Base-by-base conservation (phyloP, 331 rosid genomes). In the Quercus lobata region DNA sequence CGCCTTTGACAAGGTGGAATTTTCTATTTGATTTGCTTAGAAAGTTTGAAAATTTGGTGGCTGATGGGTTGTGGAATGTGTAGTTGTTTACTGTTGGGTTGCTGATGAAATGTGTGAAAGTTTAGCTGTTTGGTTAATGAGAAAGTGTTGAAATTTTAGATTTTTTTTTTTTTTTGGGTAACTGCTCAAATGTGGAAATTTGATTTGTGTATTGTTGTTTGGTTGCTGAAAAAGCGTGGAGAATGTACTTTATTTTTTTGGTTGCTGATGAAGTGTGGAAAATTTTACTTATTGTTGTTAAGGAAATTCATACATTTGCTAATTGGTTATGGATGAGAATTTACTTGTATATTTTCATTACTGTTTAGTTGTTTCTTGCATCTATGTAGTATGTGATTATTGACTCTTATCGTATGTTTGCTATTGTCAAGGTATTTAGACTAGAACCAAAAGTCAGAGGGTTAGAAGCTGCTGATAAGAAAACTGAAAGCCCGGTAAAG, bases 391-490 rank as follows among this genome's bases (percentile, higher is more conserved):
- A 76, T 46, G 25, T 30, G 18, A 27, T 74, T 21, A 66, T 7
- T 27, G 14, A 57, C 57, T 65, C 61, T 30, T 83, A 74, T 15
- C 8, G 1, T 12, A 49, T 4, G 4, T 49, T 49, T 34, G 9
- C 79, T 44, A 5, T 53, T 78, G 18, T 83, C 54, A 90, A 95
- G 98, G 81, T 96, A 88, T 87, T 96, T 76, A 89, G 99, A 81
- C 77, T 96, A 84, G 98, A 96, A 24, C 93, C 99, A 2, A 91
- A 74, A 78, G 86, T 94, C 74, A 82, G 85, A 77, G 92, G 89
- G 14, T 4, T 65, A 69, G 83, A 76, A 1, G 76, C 69, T 49
- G 41, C 83, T 80, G 80, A 79, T 22, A 76, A 22, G 56, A 91
- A 87, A 82, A 76, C 84, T 18, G 91, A 75, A 56, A 82, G 3